phyloP scores from a whole-genome alignment of 345 rosid genomes.

The Nephelium lappaceum region DNA sequence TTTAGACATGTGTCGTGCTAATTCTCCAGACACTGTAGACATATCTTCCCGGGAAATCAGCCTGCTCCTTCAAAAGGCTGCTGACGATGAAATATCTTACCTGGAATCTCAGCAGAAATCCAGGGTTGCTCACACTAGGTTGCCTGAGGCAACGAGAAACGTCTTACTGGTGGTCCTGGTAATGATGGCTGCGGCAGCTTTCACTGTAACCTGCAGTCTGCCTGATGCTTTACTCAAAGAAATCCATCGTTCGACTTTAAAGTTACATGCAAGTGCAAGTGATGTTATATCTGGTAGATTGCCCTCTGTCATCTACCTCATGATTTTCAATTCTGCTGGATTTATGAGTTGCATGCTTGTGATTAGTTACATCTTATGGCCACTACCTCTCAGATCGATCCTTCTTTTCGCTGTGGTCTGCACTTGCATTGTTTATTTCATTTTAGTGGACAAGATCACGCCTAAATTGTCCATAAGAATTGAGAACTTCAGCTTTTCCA shows the following conservation, averaged over 20 bases:
- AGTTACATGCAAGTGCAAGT: background rate
- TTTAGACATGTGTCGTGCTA: background rate
- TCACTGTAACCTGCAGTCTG: conserved; percentile 1
- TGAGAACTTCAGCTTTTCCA: background rate
- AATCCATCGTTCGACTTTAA: background rate
- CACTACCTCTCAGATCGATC: background rate
- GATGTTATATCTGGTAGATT: background rate
- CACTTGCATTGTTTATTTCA: background rate
- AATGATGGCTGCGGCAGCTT: background rate
- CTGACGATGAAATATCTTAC: background rate
- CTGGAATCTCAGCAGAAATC: background rate
- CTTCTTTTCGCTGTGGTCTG: conserved; percentile 1
- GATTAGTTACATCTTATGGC: background rate
- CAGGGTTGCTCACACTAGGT: background rate
- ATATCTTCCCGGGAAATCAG: background rate
- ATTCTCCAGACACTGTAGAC: background rate
- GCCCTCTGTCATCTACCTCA: background rate
- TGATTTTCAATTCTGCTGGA: conserved; percentile 7
- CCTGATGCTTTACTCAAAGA: background rate
- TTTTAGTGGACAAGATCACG: conserved; percentile 5
- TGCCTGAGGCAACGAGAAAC: conserved; percentile 12
- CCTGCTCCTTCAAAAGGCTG: background rate
- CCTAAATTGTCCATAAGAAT: background rate
- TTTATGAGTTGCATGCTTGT: background rate
- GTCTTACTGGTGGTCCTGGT: conserved; percentile 15